Percentiles rank a stretch among this genome's conserved stretches.
Conservation (phyloP, 164 flowering plant species). For the Annona cherimola region DNA sequence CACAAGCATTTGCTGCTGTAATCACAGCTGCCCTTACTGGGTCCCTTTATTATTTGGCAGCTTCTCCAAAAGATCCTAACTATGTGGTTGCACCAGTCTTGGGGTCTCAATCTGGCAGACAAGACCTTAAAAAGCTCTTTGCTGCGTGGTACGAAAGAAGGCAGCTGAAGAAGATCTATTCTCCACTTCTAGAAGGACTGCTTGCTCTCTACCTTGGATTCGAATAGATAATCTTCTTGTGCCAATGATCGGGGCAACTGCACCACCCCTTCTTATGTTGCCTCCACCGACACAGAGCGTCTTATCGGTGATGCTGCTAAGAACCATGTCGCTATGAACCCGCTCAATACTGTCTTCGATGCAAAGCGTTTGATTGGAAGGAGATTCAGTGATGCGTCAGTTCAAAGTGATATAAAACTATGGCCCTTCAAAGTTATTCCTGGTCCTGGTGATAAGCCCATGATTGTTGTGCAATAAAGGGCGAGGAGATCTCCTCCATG, state of each 20-base stretch:
- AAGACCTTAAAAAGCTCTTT: constrained; percentile 87
- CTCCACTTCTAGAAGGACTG: constrained; percentile 82
- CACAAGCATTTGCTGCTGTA: constrained; percentile 94
- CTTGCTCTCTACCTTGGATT: constrained; percentile 89
- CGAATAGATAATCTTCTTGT: too few species aligned
- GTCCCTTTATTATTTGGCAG: constrained; percentile 83
- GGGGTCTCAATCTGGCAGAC: constrained; percentile 56
- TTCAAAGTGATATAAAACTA: constrained; percentile 34
- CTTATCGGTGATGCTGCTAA: too few species aligned
- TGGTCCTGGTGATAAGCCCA: constrained; percentile 35
- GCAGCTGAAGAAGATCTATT: constrained; percentile 89
- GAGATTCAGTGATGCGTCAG: constrained; percentile 31
- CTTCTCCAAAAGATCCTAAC: constrained; percentile 95
- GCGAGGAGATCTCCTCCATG: constrained; percentile 36
- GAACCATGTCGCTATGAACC: too few species aligned
- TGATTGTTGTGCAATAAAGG: constrained; percentile 27
- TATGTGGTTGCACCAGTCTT: constrained; percentile 82
- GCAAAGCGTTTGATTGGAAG: constrained; percentile 50
- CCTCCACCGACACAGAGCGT: too few species aligned
- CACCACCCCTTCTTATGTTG: too few species aligned
- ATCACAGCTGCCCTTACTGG: constrained; percentile 91
- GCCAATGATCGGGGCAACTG: too few species aligned
- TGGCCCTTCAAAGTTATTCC: constrained; percentile 38
- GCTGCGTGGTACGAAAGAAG: constrained; percentile 95
- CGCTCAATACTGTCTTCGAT: constrained; percentile 32